phyloP scores from a whole-genome alignment of 768 basidiomycete genomes.

The Tylopilus felleus region DNA sequence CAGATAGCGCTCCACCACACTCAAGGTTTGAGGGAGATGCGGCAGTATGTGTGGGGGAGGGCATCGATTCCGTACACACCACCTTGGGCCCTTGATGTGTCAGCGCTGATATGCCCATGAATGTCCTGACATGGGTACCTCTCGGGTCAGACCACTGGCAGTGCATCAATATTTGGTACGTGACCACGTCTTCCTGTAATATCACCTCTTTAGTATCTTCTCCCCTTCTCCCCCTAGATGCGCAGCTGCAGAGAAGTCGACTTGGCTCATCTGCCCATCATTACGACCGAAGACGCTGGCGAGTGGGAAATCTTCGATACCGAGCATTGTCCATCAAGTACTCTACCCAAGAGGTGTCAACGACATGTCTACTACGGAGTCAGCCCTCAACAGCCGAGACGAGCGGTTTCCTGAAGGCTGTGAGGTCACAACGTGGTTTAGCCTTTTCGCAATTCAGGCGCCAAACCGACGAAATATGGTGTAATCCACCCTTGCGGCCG shows the following conservation, averaged over 20 bases:
- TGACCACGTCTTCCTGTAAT: constrained; percentile 15
- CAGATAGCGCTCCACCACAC: not conserved
- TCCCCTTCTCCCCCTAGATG: not conserved
- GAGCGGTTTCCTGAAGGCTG: not conserved
- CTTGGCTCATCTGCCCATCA: constrained; percentile 2
- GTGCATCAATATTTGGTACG: constrained; percentile 6
- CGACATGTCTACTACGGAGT: not conserved
- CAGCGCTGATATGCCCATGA: constrained; percentile 14
- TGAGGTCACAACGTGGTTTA: constrained; percentile 24
- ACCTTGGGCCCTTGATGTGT: constrained; percentile 11
- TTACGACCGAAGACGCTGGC: constrained; percentile 17
- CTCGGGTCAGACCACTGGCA: not conserved
- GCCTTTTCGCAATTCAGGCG: constrained; percentile 9
- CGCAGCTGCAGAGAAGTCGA: constrained; percentile 9
- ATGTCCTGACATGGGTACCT: constrained; percentile 13
- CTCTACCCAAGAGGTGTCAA: not conserved
- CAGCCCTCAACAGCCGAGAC: not conserved
- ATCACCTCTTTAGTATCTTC: constrained; percentile 15
- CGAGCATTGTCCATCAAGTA: not conserved
- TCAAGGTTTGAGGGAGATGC: not conserved
- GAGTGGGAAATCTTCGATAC: not conserved
- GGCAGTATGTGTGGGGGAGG: not conserved
- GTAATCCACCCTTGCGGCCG: not conserved
- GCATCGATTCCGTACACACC: constrained; percentile 16
- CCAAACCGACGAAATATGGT: not conserved